Conservation (phyloP, 257 asterid genomes). For the Ehretia macrophylla region DNA sequence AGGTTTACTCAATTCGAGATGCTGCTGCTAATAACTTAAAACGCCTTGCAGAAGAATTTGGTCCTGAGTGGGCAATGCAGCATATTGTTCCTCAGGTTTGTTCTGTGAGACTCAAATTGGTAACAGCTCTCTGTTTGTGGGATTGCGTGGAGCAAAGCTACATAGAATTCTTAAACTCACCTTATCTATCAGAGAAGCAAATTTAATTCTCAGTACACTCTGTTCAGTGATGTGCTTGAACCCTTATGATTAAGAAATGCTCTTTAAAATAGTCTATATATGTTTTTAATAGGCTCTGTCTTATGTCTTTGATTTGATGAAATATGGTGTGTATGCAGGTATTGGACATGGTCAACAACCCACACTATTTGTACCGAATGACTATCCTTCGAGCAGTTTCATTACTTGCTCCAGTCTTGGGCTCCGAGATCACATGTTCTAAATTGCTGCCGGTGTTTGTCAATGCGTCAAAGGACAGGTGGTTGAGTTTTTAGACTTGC, state of each 20-base stretch:
- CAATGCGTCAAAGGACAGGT: conserved; percentile 61
- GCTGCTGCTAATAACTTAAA: conserved; percentile 59
- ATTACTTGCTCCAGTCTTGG: conserved; percentile 92
- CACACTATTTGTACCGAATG: conserved; percentile 85
- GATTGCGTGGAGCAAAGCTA: background rate
- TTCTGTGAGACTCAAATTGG: background rate
- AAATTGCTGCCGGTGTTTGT: conserved; percentile 70
- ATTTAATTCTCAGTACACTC: no score
- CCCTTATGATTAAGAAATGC: no score
- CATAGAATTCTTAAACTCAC: no score
- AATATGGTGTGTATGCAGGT: conserved; percentile 36
- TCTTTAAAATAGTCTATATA: no score
- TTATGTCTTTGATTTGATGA: no score
- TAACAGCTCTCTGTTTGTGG: background rate
- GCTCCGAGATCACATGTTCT: conserved; percentile 86
- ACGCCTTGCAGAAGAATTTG: conserved; percentile 57
- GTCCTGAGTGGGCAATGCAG: conserved; percentile 66
- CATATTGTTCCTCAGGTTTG: conserved; percentile 65
- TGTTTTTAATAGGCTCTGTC: no score
- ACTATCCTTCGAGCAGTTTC: conserved; percentile 78
- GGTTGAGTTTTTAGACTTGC: background rate
- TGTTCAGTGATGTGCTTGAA: no score
- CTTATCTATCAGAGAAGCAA: no score
- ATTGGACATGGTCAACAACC: conserved; percentile 67
- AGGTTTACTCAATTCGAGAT: conserved; percentile 56